Evolutionary conservation across 257 asterid genomes (phyloP), one percentile per base, ranked within the genome.

Genomic region (Nicotiana tomentosiformis): DNA sequence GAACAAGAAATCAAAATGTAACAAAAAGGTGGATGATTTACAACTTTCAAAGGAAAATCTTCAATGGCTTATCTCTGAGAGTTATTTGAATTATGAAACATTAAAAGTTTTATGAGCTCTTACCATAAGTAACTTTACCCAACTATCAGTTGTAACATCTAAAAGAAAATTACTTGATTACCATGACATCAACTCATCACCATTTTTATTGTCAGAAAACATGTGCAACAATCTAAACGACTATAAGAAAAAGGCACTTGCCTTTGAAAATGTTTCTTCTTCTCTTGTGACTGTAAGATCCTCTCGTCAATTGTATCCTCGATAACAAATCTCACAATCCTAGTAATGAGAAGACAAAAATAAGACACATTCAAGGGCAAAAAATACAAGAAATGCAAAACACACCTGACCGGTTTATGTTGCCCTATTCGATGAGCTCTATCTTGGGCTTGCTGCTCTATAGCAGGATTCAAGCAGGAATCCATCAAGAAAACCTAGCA

Each of bases 401-500:
- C 80, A 2, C 37, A 92, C 98, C 91, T 64, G 78, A 95, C 92
- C 82, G 98, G 98, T 86, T 95, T 93, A 72, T 84, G 90, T 81
- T 93, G 98, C 69, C 97, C 98, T 62, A 95, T 95, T 51, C 98
- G 90, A 77, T 95, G 97, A 39, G 93, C 92, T 87, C 98, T 90
- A 84, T 93, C 98, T 86, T 95, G 98, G 23, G 98, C 97, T 88
- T 95, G 97, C 77, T 92, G 87, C 86, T 92, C 98, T 65, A 90
- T 96, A 17, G 95, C 97, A 65, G 98, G 98, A 90, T 95, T 95
- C 98, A 97, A 95, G 96, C 97, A 93, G 16, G 98, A 97, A 87
- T 95, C 98, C 98, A 95, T 95, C 92, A 93, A 86, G 89, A 95
- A 95, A 65, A 93, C 98, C 98, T 95, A 86, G 29, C 33, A 17